These are phyloP conservation scores for Lithocarpus polystachyus DNA, from an alignment of 306 rosid genomes.

Conservation along the genomic window DNA sequence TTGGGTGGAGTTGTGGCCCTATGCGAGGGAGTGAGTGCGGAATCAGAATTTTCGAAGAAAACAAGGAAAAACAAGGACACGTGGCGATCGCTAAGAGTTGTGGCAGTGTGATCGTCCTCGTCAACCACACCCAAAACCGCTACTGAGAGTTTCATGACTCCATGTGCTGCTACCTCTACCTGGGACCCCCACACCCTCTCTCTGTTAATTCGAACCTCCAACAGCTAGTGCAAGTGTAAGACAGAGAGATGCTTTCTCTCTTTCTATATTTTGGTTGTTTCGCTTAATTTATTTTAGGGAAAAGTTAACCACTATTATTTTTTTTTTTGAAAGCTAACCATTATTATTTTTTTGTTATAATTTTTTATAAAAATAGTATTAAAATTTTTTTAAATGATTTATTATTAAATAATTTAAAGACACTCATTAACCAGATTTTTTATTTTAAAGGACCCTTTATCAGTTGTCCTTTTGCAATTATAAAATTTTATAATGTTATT, in stretches of 20 bases:
- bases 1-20: no score
- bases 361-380: no score
- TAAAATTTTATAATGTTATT: no score
- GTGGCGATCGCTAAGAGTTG: background rate
- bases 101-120: constrained; percentile 8
- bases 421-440: rapidly evolving
- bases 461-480: no score
- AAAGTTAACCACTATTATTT: no score
- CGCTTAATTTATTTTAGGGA: no score
- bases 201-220: background rate
- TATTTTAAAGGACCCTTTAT: no score
- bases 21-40: background rate
- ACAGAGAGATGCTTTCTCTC: background rate
- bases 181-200: background rate
- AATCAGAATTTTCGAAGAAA: background rate
- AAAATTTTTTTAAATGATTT: no score
- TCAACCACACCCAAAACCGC: background rate
- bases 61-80: background rate
- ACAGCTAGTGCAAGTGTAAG: background rate
- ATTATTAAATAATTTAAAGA: no score
- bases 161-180: background rate
- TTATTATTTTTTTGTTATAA: no score
- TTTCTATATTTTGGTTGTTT: background rate
- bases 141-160: background rate
- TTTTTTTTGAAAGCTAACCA: no score